Evolutionary conservation across 2,329 filamentous ascomycete species (phyloP), one percentile per base, ranked within the genome.

Genomic region (Aureobasidium uvarum): DNA sequence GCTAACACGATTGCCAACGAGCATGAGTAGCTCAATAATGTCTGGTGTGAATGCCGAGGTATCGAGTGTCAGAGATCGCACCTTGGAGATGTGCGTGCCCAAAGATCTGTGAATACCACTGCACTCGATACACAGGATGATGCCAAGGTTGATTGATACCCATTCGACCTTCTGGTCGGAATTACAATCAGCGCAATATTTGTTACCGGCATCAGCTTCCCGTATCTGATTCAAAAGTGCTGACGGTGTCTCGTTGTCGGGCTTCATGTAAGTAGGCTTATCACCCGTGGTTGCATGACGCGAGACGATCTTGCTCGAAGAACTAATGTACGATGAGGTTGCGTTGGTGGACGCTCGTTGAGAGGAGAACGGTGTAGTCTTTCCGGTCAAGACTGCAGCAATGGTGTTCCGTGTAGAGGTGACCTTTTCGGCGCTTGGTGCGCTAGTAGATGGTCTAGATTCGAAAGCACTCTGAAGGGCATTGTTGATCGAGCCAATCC

Each of bases 121-220:
- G 78, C 95, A 99, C 77, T 99, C 94, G 74, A 97, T 97, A 79
- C 95, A 99, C 23, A 99, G 84, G 63, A 99, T 89, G 67, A 99
- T 96, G 52, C 91, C 95, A 5, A 99, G 83, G 72, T 99, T 99
- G 78, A 99, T 96, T 0, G 95, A 98, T 33, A 98, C 95, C 95
- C 95, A 99, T 77, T 99, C 95, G 25, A 96, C 93, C 79, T 97
- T 98, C 73, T 88, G 86, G 39, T 90, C 89, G 8, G 92, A 96
- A 13, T 91, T 91, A 74, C 95, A 99, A 76, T 99, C 95, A 18
- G 95, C 95, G 75, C 95, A 99, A 85, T 89, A 90, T 70, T 86
- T 89, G 77, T 99, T 99, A 46, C 92, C 93, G 72, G 96, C 90
- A 73, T 99, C 95, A 58, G 89, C 90, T 66, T 96, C 91, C 58